phyloP scores from a whole-genome alignment of 2,329 filamentous ascomycete genomes.

The Diaporthe humulicola region DNA sequence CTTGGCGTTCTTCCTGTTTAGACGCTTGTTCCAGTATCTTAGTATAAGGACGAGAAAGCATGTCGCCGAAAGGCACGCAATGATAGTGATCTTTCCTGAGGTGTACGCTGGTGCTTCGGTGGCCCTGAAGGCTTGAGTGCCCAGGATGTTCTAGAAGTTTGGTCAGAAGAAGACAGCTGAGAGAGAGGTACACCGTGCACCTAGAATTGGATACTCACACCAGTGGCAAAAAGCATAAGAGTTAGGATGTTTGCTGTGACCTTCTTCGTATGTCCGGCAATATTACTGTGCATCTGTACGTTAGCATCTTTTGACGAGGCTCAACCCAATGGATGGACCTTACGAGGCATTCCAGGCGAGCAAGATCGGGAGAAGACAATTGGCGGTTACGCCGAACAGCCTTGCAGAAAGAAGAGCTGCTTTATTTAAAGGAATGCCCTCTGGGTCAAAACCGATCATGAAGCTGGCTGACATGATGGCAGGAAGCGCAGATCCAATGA shows the following conservation, averaged over 20 bases:
- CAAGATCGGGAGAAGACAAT: background rate
- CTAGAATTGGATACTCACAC: background rate
- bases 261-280: slow-evolving; percentile 48
- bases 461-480: slow-evolving; percentile 33
- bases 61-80: slow-evolving; percentile 40
- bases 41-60: slow-evolving; percentile 39
- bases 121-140: slow-evolving; percentile 45
- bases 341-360: slow-evolving; percentile 45
- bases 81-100: slow-evolving; percentile 45
- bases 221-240: background rate
- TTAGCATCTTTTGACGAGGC: background rate
- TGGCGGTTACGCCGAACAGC: slow-evolving; percentile 45
- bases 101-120: slow-evolving; percentile 44
- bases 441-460: slow-evolving; percentile 42
- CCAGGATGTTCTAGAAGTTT: slow-evolving; percentile 43
- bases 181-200: background rate
- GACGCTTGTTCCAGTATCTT: slow-evolving; percentile 41
- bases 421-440: slow-evolving; percentile 6
- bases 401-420: slow-evolving; percentile 39
- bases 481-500: background rate
- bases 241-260: slow-evolving; percentile 45
- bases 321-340: background rate
- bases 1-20: background rate
- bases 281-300: slow-evolving; percentile 41
- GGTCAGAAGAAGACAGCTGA: slow-evolving; percentile 41